Conservation (phyloP, 2,329 filamentous ascomycete species). For the Calonectria pteridis region DNA sequence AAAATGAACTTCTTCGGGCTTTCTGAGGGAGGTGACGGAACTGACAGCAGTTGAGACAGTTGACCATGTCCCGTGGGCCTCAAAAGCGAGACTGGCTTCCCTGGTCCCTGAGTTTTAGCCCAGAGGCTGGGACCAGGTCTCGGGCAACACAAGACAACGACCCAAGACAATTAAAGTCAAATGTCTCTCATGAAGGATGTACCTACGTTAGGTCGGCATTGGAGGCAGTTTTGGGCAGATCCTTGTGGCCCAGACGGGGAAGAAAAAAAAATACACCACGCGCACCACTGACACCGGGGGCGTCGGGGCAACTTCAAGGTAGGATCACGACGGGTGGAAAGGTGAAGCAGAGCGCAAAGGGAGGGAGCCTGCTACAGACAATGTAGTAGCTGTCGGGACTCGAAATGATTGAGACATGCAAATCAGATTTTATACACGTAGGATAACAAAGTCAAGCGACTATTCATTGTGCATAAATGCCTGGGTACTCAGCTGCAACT, state of each 20-base stretch:
- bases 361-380: neutral
- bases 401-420: neutral
- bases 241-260: neutral
- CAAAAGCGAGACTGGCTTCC: neutral
- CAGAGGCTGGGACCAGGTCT: constrained; percentile 3
- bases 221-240: neutral
- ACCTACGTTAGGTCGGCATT: constrained; percentile 24
- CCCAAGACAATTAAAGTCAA: neutral
- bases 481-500: neutral
- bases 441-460: neutral
- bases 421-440: neutral
- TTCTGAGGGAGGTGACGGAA: neutral
- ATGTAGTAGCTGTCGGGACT: neutral
- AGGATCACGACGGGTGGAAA: neutral
- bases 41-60: neutral
- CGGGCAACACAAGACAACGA: constrained; percentile 12
- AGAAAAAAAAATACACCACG: neutral
- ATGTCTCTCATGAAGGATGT: constrained; percentile 4
- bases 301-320: neutral
- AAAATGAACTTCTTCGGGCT: neutral
- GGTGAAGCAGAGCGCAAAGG: neutral
- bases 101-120: constrained; percentile 4
- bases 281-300: neutral
- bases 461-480: neutral
- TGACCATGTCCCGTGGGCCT: neutral